Conservation (phyloP, 139 green algal genomes). For the Dunaliella sp. region DNA sequence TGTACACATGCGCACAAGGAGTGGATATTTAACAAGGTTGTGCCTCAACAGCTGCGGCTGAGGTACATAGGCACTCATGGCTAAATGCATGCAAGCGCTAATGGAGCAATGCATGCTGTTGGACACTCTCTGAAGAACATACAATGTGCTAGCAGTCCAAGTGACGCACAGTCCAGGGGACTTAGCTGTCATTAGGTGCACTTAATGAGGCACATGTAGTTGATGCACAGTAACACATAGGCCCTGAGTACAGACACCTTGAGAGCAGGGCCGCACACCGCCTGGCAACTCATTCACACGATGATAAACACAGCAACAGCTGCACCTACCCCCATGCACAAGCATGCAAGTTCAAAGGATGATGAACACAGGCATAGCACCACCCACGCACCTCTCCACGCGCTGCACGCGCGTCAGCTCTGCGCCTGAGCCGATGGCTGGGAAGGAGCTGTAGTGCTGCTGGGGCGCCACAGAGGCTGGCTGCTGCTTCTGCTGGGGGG, state of each 20-base stretch:
- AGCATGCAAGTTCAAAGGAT: not conserved
- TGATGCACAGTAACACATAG: not conserved
- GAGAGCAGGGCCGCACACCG: not conserved
- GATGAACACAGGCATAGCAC: not conserved
- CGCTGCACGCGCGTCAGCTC: slow-evolving; percentile 52
- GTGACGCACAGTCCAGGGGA: too few relatives aligned
- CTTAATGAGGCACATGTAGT: too few relatives aligned
- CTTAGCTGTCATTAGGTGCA: too few relatives aligned
- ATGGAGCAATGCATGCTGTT: too few relatives aligned
- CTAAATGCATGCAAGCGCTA: too few relatives aligned
- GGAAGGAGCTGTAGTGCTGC: not conserved
- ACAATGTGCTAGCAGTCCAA: too few relatives aligned
- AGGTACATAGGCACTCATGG: too few relatives aligned
- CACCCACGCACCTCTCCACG: slow-evolving; percentile 21
- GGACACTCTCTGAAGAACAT: too few relatives aligned
- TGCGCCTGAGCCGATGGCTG: slow-evolving; percentile 3
- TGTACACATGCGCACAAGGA: too few relatives aligned
- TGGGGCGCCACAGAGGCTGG: not conserved
- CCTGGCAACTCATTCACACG: not conserved
- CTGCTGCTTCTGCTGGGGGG: not conserved
- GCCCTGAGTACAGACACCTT: too few relatives aligned
- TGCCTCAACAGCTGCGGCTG: too few relatives aligned
- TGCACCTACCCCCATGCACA: not conserved
- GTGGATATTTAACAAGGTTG: too few relatives aligned
- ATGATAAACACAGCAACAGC: not conserved